Evolutionary conservation across 805 yeast species (phyloP).

Genomic region (Kuraishia molischiana): DNA sequence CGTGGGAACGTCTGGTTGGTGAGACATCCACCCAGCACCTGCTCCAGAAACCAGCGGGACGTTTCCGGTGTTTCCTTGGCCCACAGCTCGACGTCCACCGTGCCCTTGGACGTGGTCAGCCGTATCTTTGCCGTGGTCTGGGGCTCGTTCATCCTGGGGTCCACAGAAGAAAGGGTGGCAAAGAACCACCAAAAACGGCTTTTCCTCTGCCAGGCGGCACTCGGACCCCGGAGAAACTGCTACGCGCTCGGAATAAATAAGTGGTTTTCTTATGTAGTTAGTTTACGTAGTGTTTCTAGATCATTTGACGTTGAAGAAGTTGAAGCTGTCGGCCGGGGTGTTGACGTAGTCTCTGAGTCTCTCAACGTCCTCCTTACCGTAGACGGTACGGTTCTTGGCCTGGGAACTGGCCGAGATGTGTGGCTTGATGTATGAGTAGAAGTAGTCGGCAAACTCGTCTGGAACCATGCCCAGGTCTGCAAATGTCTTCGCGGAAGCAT

Average conservation of each 20-base stretch:
- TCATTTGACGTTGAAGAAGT: slow-evolving; percentile 17
- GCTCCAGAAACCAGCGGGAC: slow-evolving; percentile 35
- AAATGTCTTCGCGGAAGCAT: slow-evolving; percentile 52
- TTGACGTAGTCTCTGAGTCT: slow-evolving; percentile 26
- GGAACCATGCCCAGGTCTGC: slow-evolving; percentile 62
- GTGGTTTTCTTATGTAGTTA: background rate
- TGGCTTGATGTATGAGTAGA: slow-evolving; percentile 31
- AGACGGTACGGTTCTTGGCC: slow-evolving; percentile 24
- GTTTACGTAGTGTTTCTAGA: background rate
- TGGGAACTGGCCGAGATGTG: slow-evolving; percentile 25
- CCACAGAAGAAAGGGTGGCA: background rate
- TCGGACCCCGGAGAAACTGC: no score
- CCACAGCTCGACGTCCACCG: slow-evolving; percentile 52
- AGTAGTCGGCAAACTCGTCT: slow-evolving; percentile 38
- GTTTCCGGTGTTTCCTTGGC: slow-evolving; percentile 56
- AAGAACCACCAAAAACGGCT: background rate
- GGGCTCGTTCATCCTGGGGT: slow-evolving; percentile 26
- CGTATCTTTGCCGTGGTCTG: slow-evolving; percentile 50
- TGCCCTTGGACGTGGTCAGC: slow-evolving; percentile 48
- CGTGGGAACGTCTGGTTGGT: background rate
- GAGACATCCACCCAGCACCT: slow-evolving; percentile 20
- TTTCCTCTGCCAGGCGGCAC: background rate
- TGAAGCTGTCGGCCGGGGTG: slow-evolving; percentile 21
- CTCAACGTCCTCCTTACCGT: slow-evolving; percentile 23
- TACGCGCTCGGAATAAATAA: background rate